Percentiles rank a stretch among this genome's conserved stretches.
These are phyloP conservation scores for Cyberlindnera mycetangii DNA, from an alignment of 805 yeast genomes.

Conservation along the genomic window DNA sequence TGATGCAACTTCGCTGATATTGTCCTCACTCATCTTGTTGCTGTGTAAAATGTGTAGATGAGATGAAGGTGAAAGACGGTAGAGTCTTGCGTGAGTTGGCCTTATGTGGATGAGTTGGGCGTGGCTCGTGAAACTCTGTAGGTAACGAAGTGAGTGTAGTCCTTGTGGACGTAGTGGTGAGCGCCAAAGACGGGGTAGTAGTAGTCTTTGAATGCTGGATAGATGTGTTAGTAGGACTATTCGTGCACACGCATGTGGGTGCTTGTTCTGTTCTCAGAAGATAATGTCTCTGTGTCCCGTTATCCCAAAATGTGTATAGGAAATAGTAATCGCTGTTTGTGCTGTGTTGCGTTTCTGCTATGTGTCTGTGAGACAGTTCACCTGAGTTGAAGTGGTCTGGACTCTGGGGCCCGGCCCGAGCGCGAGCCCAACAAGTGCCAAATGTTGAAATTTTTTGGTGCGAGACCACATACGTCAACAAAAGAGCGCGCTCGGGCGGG, in stretches of 20 bases:
- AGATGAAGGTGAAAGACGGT: neutral
- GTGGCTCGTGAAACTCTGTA: neutral
- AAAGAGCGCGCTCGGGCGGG: slow-evolving; percentile 6
- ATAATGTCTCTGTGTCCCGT: neutral
- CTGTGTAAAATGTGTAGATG: slow-evolving; percentile 3
- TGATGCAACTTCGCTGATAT: slow-evolving; percentile 34
- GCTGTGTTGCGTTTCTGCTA: neutral
- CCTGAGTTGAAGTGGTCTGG: neutral
- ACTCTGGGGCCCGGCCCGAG: neutral
- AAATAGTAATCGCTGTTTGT: too few relatives aligned
- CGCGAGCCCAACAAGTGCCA: slow-evolving; percentile 14
- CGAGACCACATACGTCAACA: slow-evolving; percentile 15
- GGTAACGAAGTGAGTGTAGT: slow-evolving; percentile 7
- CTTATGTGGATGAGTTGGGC: slow-evolving; percentile 5
- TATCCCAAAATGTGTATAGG: too few relatives aligned
- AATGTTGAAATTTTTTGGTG: slow-evolving; percentile 15
- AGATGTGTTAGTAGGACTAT: slow-evolving; percentile 1
- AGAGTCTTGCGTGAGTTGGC: slow-evolving; percentile 1
- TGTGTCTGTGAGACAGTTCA: neutral
- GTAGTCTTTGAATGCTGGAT: slow-evolving; percentile 20
- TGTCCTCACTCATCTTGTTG: slow-evolving; percentile 38
- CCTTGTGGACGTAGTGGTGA: slow-evolving; percentile 13
- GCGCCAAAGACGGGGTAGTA: slow-evolving; percentile 12
- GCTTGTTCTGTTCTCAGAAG: neutral
- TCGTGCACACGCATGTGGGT: neutral